These are phyloP conservation scores for Trichoderma sp. DNA, from an alignment of 2,329 filamentous ascomycete genomes.

Conservation along the genomic window DNA sequence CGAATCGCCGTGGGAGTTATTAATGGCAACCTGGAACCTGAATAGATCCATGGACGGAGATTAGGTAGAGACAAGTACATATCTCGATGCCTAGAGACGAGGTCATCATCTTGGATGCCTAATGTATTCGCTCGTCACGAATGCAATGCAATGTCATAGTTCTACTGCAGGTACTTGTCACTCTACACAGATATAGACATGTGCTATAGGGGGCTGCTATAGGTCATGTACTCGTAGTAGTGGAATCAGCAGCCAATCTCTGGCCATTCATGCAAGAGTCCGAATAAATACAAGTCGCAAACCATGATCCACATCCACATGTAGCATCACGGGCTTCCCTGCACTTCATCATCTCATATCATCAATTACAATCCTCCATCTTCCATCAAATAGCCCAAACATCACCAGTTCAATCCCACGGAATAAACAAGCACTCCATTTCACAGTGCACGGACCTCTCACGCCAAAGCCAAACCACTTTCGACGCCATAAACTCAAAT, in stretches of 20 bases:
- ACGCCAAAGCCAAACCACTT: background rate
- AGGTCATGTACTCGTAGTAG: background rate
- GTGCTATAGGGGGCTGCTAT: background rate
- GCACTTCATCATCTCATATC: background rate
- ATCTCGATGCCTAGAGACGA: background rate
- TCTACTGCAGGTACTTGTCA: background rate
- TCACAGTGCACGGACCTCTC: background rate
- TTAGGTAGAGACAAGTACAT: background rate
- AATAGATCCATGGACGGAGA: background rate
- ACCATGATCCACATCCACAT: background rate
- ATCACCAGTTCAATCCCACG: background rate
- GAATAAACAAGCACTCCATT: background rate
- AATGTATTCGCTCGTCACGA: background rate
- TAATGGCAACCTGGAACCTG: background rate
- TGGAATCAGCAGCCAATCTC: background rate
- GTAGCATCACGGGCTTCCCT: background rate
- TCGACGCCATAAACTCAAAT: conserved; percentile 10
- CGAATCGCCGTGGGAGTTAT: background rate
- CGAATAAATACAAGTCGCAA: background rate
- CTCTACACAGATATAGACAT: background rate
- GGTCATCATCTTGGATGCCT: background rate
- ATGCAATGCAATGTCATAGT: background rate
- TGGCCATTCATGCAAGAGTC: background rate
- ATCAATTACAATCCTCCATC: background rate
- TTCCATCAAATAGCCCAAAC: background rate